Evolutionary conservation across 352 stramenopile genomes (phyloP), one percentile per base, ranked within the genome.

Genomic region (Pythium apleroticum): DNA sequence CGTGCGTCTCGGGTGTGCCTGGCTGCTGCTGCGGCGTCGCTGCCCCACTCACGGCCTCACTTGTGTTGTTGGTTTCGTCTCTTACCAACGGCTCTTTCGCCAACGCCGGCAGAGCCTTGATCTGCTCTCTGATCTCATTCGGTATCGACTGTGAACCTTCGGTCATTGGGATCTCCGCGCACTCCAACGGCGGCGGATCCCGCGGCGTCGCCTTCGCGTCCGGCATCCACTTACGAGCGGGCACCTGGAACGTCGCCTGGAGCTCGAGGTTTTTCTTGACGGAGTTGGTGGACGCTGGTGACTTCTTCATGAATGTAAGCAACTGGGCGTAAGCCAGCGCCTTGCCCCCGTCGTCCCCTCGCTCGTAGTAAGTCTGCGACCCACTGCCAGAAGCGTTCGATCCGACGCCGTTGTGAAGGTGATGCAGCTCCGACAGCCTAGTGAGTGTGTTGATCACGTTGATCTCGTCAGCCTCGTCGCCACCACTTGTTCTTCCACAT

Each of bases 361-460:
- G 74, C 1, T 81, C 70, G 71, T 80, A 88, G 56, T 85, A 89
- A 8, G 61, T 68, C 33, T 30, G 4, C 11, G 20, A 25, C 6
- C 43, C 20, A 30, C 9, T 30, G 11, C 27, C n/a, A 11, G 54
- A 11, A 8, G 33, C 25, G 27, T 5, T 22, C 8, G 48, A 6
- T 50, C 28, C 11, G 54, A 14, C 57, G 67, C 52, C 4, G 57
- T 50, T 20, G 52, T 49, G 14, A 48, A 62, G 10, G 63, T 69
- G 74, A 19, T 77, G 73, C 8, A 78, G 58, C 60, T 91, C 84
- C 9, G 84, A 90, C 17, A 93, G 69, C 24, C 84, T 78, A n/a
- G 80, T 84, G 8, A 93, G 69, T 11, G 79, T 90, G 52, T 71
- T 75, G 45, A 93, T 79, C 28, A 93, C 80, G 49, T 93, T 93